Evolutionary conservation across 2,329 filamentous ascomycete species (phyloP).

Genomic region (Colletotrichum destructivum): DNA sequence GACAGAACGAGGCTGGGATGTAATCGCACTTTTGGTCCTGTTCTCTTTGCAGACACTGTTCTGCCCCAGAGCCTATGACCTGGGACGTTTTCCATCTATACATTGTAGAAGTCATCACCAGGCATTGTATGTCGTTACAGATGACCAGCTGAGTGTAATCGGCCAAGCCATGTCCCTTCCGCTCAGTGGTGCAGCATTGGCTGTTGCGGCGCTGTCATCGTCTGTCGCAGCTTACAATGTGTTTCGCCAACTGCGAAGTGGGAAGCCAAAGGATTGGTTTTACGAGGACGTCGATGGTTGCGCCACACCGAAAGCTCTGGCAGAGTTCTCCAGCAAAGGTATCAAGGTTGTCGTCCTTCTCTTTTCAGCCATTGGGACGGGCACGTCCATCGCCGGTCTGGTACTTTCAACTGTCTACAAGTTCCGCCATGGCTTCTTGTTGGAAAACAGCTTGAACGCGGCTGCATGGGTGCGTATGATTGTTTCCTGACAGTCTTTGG

Average conservation of each 20-base stretch:
- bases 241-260: not conserved
- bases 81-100: too few species aligned
- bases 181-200: not conserved
- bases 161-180: not conserved
- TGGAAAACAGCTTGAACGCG: not conserved
- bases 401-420: not conserved
- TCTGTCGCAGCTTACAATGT: not conserved
- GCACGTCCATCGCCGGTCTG: not conserved
- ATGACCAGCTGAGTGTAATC: not conserved
- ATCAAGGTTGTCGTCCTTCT: slow-evolving; percentile 6
- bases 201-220: not conserved
- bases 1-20: too few species aligned
- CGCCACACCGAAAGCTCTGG: slow-evolving; percentile 13
- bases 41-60: too few species aligned
- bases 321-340: slow-evolving; percentile 11
- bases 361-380: slow-evolving; percentile 3
- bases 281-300: slow-evolving; percentile 28
- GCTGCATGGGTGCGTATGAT: not conserved
- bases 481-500: too few species aligned
- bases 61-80: too few species aligned
- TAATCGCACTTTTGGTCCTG: too few species aligned
- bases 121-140: too few species aligned
- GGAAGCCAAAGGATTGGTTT: slow-evolving; percentile 22
- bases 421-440: not conserved
- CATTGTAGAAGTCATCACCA: too few species aligned